Percentiles rank a stretch among this genome's conserved stretches.
Evolutionary conservation across 2,329 filamentous ascomycete species (phyloP).

Genomic region (Chrysoporthe puriensis): DNA sequence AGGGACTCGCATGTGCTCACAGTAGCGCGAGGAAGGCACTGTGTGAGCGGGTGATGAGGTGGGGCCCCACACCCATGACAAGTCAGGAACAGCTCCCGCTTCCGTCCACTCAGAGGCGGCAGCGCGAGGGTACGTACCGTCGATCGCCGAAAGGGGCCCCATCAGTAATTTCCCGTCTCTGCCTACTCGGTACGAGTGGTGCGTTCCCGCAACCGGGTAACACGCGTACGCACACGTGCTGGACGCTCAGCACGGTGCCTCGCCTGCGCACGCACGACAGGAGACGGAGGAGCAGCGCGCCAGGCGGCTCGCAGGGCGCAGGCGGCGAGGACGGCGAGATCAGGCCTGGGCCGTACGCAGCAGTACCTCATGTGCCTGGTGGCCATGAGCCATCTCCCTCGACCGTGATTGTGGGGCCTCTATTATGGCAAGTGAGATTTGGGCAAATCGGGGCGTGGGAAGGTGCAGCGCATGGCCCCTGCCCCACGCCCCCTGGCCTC

Average conservation of each 20-base stretch:
- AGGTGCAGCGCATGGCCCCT: neutral
- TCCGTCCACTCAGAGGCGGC: constrained; percentile 19
- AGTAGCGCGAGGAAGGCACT: neutral
- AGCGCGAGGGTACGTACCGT: constrained; percentile 23
- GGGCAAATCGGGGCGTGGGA: neutral
- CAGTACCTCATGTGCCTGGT: neutral
- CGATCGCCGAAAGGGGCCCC: constrained; percentile 22
- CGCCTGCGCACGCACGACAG: too few relatives aligned
- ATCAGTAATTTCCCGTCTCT: constrained; percentile 27
- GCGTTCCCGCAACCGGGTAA: neutral
- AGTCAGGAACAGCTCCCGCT: constrained; percentile 13
- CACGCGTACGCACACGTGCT: too few relatives aligned
- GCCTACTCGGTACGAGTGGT: constrained; percentile 20
- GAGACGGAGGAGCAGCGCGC: too few relatives aligned
- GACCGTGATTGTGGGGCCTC: neutral
- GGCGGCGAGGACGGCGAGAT: too few relatives aligned
- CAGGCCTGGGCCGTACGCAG: too few relatives aligned
- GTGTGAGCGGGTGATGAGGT: constrained; percentile 10
- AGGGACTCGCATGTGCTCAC: neutral
- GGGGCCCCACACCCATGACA: neutral
- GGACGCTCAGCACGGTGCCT: too few relatives aligned
- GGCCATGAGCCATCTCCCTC: neutral
- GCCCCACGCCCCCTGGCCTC: neutral
- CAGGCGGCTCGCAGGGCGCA: too few relatives aligned
- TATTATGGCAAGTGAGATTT: neutral